Percentiles rank a stretch among this genome's conserved stretches.
Evolutionary conservation across 2,329 filamentous ascomycete species (phyloP).

Genomic region (Leptoxyphium fumago): DNA sequence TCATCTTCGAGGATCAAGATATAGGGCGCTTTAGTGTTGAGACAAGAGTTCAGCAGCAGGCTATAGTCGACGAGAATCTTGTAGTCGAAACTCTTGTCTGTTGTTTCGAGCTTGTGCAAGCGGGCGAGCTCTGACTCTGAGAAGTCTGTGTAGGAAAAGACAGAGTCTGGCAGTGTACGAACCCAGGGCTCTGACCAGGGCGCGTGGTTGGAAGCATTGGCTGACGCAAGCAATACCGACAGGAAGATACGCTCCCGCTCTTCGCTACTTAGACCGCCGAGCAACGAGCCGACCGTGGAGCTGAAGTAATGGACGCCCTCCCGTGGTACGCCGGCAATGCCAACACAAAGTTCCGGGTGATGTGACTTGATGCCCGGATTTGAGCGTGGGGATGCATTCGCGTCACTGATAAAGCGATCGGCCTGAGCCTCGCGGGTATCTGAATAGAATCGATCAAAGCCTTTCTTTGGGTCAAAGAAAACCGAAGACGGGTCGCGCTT

Average conservation of each 20-base stretch:
- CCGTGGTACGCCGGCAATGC: slow-evolving; percentile 28
- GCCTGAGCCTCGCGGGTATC: background rate
- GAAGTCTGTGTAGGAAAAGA: slow-evolving; percentile 25
- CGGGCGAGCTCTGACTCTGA: slow-evolving; percentile 19
- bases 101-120: slow-evolving; percentile 16
- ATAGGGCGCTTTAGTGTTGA: slow-evolving; percentile 24
- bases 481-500: background rate
- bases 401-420: background rate
- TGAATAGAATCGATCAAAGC: slow-evolving; percentile 1
- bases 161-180: slow-evolving; percentile 23
- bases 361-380: background rate
- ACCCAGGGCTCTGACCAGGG: slow-evolving; percentile 29
- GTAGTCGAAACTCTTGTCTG: slow-evolving; percentile 14
- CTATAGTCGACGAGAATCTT: slow-evolving; percentile 32
- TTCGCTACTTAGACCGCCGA: slow-evolving; percentile 26
- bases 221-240: slow-evolving; percentile 31
- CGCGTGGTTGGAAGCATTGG: slow-evolving; percentile 26
- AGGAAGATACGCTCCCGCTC: slow-evolving; percentile 29
- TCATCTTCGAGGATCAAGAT: slow-evolving; percentile 34
- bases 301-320: slow-evolving; percentile 26
- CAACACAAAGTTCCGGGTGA: slow-evolving; percentile 25
- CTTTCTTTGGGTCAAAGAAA: slow-evolving; percentile 1
- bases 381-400: background rate
- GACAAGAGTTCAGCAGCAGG: slow-evolving; percentile 28
- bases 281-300: slow-evolving; percentile 28